Evolutionary conservation across 352 stramenopile genomes (phyloP), one percentile per base, ranked within the genome.

Genomic region (Achlya hypogyna): DNA sequence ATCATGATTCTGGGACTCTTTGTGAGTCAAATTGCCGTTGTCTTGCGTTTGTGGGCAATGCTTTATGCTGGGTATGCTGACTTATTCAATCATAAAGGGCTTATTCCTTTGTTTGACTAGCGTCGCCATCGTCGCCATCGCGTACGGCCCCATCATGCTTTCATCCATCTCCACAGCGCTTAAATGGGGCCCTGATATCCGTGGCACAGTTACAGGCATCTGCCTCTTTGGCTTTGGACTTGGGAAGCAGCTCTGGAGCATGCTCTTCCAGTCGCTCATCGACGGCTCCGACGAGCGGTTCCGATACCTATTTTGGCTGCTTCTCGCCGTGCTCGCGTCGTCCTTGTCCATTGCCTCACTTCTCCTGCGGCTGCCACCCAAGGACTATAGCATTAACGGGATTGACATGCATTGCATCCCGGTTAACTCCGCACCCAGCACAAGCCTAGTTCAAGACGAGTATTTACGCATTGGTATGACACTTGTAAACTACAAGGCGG

Each of bases 221-320:
- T 67, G n/a, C 5, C 18, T 73, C n/a, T 23, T 43, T 22, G 34
- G 40, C 5, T 71, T 73, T 70, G 69, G 69, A 29, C n/a, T 64
- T 59, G 69, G 69, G 2, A 66, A 40, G 1, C 29, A 25, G 16
- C 3, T 73, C 10, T 70, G 51, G 29, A 43, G 25, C 18, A 25
- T 45, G 43, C 18, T 54, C 20, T 70, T 58, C 53, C 6, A 40
- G 23, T 5, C 18, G 16, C 23, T 63, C 22, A 8, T 63, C 12
- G 23, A 63, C 51, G n/a, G 27, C 28, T 22, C 49, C 10, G 49
- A 56, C 31, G 25, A 12, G 31, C 14, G 10, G 2, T 35, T 56
- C 31, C 25, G 25, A 16, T 35, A 56, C 25, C 25, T 56, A 12
- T 56, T 56, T 56, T 56, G 49, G 49, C 16, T 56, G 10, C 31